phyloP scores from a whole-genome alignment of 306 rosid species.

The Aeschynomene evenia region DNA sequence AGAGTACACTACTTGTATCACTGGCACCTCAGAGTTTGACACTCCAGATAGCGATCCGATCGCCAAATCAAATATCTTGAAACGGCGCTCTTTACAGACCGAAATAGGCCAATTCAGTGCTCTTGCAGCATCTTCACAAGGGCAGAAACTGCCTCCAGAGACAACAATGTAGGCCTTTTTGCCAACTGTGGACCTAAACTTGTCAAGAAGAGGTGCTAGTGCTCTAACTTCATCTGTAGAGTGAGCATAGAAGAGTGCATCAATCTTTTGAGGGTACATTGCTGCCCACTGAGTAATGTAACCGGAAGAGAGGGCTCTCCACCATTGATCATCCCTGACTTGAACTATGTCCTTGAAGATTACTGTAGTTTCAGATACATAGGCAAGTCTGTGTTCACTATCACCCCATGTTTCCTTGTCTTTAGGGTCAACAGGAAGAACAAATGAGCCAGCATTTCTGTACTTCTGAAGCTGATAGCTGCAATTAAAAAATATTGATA shows the following conservation, averaged over 20 bases:
- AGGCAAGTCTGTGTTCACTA: constrained; percentile 94
- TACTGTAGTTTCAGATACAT: constrained; percentile 95
- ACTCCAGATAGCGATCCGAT: constrained; percentile 64
- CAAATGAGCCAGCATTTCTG: constrained; percentile 89
- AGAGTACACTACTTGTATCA: constrained; percentile 73
- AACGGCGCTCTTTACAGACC: constrained; percentile 81
- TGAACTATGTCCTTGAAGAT: constrained; percentile 91
- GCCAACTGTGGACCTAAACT: constrained; percentile 79
- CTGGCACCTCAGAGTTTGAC: constrained; percentile 84
- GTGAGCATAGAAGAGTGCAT: constrained; percentile 91
- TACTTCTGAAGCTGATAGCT: constrained; percentile 96
- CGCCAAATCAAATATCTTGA: constrained; percentile 78
- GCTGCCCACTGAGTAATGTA: constrained; percentile 95
- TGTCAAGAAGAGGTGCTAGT: constrained; percentile 82
- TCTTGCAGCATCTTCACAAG: constrained; percentile 76
- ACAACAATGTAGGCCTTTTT: constrained; percentile 87
- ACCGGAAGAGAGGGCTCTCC: constrained; percentile 93
- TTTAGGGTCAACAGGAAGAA: constrained; percentile 78
- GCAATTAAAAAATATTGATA: constrained; percentile 26
- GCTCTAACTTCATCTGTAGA: constrained; percentile 69
- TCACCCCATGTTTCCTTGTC: constrained; percentile 99
- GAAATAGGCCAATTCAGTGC: constrained; percentile 75
- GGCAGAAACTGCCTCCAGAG: constrained; percentile 70
- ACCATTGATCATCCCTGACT: constrained; percentile 97
- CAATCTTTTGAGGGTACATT: constrained; percentile 89